phyloP scores from a whole-genome alignment of 208 protist genomes.

The Phytomonas sp. region DNA sequence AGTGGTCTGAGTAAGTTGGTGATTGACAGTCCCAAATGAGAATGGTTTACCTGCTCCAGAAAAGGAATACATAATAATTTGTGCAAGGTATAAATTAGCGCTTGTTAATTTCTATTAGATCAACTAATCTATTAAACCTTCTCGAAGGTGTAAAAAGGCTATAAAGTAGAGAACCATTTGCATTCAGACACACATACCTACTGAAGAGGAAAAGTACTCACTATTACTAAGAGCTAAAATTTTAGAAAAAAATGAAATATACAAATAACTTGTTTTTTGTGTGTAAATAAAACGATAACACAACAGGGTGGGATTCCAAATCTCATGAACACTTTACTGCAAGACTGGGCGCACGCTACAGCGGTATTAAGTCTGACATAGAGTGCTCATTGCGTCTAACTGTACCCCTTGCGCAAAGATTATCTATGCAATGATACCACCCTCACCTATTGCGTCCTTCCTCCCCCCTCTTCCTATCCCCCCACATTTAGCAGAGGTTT shows the following conservation, averaged over 20 bases:
- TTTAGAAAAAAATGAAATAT: background rate
- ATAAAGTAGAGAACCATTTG: background rate
- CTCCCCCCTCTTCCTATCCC: no score
- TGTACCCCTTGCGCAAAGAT: no score
- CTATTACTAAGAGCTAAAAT: background rate
- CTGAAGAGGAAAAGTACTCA: background rate
- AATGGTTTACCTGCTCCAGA: background rate
- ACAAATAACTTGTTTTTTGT: background rate
- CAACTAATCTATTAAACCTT: constrained; percentile 2
- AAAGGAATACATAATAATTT: constrained; percentile 11
- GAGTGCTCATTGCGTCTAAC: no score
- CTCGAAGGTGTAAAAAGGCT: background rate
- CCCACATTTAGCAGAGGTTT: no score
- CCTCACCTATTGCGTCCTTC: no score
- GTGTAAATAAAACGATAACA: background rate
- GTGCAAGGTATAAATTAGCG: background rate
- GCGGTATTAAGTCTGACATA: no score
- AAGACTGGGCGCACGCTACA: no score
- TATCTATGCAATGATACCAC: no score
- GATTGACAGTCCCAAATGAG: constrained; percentile 7
- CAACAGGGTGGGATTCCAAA: background rate
- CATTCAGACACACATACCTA: background rate
- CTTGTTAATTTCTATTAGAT: background rate
- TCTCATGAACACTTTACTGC: background rate
- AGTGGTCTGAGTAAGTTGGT: constrained; percentile 46